These are phyloP conservation scores for Thelonectria rubi DNA, from an alignment of 2,329 filamentous ascomycete species.

Conservation along the genomic window DNA sequence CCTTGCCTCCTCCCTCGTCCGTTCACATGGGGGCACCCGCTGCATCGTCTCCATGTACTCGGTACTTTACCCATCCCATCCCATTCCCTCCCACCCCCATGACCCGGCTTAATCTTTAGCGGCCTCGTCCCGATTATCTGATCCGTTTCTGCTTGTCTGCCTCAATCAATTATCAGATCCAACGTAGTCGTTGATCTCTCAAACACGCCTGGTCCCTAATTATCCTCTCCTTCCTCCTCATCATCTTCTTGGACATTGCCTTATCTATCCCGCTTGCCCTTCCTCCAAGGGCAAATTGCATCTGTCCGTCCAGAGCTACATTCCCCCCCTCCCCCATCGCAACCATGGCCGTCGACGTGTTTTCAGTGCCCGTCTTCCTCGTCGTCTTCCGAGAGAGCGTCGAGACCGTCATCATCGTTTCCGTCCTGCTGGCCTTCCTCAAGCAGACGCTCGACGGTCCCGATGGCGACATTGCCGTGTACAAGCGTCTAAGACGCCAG, in stretches of 20 bases:
- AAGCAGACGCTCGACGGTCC: constrained; percentile 79
- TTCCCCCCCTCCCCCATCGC: constrained; percentile 21
- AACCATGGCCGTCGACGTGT: constrained; percentile 72
- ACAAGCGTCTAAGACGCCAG: constrained; percentile 75
- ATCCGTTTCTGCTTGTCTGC: constrained; percentile 13
- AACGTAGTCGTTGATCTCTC: constrained; percentile 2
- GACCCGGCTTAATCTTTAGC: background rate
- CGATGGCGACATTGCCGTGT: constrained; percentile 66
- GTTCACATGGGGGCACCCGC: background rate
- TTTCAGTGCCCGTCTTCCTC: constrained; percentile 85
- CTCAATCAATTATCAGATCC: constrained; percentile 30
- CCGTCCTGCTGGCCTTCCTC: constrained; percentile 84
- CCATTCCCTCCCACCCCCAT: constrained; percentile 3
- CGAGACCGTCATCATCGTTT: constrained; percentile 85
- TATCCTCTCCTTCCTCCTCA: background rate
- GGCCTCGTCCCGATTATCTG: constrained; percentile 23
- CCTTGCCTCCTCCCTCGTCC: too few relatives aligned
- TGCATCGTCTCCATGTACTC: background rate
- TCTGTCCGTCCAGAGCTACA: background rate
- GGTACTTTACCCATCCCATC: background rate
- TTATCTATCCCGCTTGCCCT: constrained; percentile 2
- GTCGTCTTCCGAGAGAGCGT: constrained; percentile 88
- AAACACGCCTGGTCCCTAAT: background rate
- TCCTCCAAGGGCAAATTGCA: background rate
- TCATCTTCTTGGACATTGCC: background rate